These are phyloP conservation scores for Phytophthora cactorum DNA, from an alignment of 352 stramenopile species.

Conservation along the genomic window DNA sequence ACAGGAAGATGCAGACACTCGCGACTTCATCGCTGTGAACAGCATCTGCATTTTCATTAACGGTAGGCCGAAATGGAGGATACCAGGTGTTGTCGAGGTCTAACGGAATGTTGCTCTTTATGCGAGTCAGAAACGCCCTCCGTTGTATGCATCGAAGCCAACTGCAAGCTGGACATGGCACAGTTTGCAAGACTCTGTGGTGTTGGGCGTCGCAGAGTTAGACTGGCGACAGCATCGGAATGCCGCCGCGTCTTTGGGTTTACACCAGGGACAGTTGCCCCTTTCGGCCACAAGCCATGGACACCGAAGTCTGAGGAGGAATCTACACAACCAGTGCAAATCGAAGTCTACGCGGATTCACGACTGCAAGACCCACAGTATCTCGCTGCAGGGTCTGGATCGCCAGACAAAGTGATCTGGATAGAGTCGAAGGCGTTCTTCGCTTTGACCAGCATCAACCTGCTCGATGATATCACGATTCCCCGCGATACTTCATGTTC, in stretches of 20 bases:
- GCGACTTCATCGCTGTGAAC: constrained; percentile 47
- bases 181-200: constrained; percentile 51
- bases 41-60: constrained; percentile 77
- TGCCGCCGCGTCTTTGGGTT: constrained; percentile 69
- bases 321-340: constrained; percentile 3
- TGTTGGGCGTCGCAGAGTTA: constrained; percentile 67
- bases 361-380: constrained; percentile 35
- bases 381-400: constrained; percentile 55
- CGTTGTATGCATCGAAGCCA: constrained; percentile 64
- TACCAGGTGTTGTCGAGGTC: neutral
- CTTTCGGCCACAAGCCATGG: constrained; percentile 51
- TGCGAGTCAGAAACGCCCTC: constrained; percentile 40
- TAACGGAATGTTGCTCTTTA: constrained; percentile 8
- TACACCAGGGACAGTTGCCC: constrained; percentile 64
- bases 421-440: constrained; percentile 51
- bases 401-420: constrained; percentile 52
- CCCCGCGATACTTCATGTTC: neutral
- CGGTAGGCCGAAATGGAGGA: constrained; percentile 26
- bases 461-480: constrained; percentile 39
- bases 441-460: constrained; percentile 39
- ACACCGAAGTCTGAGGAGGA: neutral
- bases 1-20: neutral
- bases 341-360: constrained; percentile 50
- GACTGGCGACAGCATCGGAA: constrained; percentile 60
- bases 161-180: constrained; percentile 57